Conservation (phyloP, 2,329 filamentous ascomycete genomes). For the Cordyceps pruinosa region DNA sequence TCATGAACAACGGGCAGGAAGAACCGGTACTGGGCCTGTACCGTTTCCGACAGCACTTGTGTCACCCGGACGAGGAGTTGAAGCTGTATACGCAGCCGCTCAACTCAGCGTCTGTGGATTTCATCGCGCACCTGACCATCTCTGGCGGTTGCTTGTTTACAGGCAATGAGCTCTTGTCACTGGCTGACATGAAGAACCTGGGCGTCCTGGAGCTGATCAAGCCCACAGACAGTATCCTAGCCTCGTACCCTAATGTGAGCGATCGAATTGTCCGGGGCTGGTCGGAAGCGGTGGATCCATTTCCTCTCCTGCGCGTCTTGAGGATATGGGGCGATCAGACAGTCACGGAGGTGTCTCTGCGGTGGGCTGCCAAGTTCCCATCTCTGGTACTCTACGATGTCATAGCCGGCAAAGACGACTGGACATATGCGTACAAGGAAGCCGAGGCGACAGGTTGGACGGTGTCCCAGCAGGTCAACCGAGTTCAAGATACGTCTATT, state of each 20-base stretch:
- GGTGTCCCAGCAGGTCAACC: constrained; percentile 18
- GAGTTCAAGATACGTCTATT: constrained; percentile 25
- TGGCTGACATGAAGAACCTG: constrained; percentile 39
- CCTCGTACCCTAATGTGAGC: constrained; percentile 29
- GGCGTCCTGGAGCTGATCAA: constrained; percentile 42
- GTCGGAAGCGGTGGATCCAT: constrained; percentile 34
- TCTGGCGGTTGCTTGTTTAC: constrained; percentile 29
- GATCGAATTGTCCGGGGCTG: constrained; percentile 42
- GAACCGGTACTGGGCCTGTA: constrained; percentile 31
- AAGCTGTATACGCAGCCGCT: constrained; percentile 31
- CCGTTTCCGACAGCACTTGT: constrained; percentile 34
- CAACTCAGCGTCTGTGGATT: constrained; percentile 29
- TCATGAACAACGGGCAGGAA: constrained; percentile 24
- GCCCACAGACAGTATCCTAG: constrained; percentile 23
- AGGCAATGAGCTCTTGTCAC: constrained; percentile 32
- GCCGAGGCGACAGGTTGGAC: constrained; percentile 30
- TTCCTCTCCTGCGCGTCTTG: constrained; percentile 41
- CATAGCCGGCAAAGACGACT: constrained; percentile 29
- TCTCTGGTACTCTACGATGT: constrained; percentile 39
- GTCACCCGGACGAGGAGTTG: constrained; percentile 28
- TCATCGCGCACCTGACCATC: constrained; percentile 35
- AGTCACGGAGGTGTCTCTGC: constrained; percentile 34
- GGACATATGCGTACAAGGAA: constrained; percentile 22
- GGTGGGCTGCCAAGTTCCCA: constrained; percentile 36
- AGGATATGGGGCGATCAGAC: constrained; percentile 37